Evolutionary conservation across 78 protist genomes (phyloP).

Genomic region (Protostelium mycophagum): DNA sequence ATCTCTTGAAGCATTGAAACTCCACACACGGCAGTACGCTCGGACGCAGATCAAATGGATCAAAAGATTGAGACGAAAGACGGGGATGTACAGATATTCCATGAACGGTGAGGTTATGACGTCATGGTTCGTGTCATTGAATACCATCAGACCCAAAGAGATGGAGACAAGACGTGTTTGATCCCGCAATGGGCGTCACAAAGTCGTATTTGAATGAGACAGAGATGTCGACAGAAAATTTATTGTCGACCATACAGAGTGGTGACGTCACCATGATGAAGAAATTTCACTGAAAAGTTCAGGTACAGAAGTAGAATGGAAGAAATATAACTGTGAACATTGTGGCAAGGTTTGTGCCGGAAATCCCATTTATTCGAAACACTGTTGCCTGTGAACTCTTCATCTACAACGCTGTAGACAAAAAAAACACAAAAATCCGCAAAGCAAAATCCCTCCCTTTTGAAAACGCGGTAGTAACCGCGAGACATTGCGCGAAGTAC

Average conservation of each 20-base stretch:
- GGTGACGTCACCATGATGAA: neutral
- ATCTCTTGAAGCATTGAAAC: neutral
- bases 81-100: neutral
- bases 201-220: neutral
- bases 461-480: too few relatives aligned
- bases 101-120: neutral
- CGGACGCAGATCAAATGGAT: neutral
- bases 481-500: too few relatives aligned
- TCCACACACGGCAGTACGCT: neutral
- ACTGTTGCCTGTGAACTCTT: too few relatives aligned
- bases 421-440: too few relatives aligned
- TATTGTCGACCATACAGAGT: neutral
- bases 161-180: neutral
- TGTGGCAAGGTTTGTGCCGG: neutral
- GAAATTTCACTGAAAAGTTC: neutral
- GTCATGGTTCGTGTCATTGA: neutral
- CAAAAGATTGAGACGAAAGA: neutral
- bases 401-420: too few relatives aligned
- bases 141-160: neutral
- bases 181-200: neutral
- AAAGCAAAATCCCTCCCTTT: too few relatives aligned
- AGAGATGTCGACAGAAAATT: neutral
- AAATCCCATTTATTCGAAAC: too few relatives aligned
- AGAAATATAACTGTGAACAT: neutral
- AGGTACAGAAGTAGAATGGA: neutral